Base-by-base conservation (phyloP, 805 yeast genomes). In the Yarrowia sp. region DNA sequence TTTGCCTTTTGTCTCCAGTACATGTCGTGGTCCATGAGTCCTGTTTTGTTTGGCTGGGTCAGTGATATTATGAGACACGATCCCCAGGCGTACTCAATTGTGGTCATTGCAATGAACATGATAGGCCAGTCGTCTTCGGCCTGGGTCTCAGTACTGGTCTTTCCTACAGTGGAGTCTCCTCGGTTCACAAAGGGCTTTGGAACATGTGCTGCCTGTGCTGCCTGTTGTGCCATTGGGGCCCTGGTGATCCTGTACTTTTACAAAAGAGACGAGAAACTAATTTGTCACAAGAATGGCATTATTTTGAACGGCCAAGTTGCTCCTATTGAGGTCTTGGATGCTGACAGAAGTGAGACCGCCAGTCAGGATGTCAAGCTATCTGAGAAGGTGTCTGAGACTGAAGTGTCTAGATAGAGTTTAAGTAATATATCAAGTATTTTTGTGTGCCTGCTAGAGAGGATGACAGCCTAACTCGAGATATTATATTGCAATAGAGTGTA, bases 1-100 rank as follows among this genome's bases (percentile, higher is more conserved):
- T 84, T 82, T 74, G 87, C 85, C 2, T 84, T 79, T 73, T 77
- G 82, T 71, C 71, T 83, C 54, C 85, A 81, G 67, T 83, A 82
- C 70, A 78, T 80, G 65, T 85, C 85, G 8, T 81, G 84, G 83
- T 83, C 86, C 17, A 81, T 81, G 81, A 85, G 86, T 3, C 83
- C 87, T 0, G 84, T 82, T 1, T 71, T 83, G 30, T 84, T 82
- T 70, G 79, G 84, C 19, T 84, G 86, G 85, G 80, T 80, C 58
- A 82, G 82, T 68, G 86, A 82, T 71, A 81, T 83, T 43, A 79
- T 83, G 63, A 77, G 86, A 59, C 77, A 80, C 56, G 83, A 83
- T 68, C 77, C 82, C 6, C 79, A 82, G 67, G 79, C 79, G 54
- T 74, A 87, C 67, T 80, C 85, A 46, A 76, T 83, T 33, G 78